phyloP scores from a whole-genome alignment of 306 rosid genomes.

The Coriaria nepalensis region DNA sequence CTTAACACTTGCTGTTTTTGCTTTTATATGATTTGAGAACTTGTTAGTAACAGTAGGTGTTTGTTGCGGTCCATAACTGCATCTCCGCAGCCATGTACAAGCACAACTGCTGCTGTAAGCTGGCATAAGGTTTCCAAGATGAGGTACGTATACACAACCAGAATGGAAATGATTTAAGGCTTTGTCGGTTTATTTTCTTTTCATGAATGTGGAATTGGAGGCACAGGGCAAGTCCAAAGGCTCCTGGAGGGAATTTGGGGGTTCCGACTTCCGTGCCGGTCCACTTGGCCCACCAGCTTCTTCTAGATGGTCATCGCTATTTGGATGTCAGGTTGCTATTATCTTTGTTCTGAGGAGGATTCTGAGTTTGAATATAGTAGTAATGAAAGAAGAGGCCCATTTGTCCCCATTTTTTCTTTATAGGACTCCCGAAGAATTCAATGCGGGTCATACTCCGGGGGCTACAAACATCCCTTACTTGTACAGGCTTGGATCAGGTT shows the following conservation, averaged over 20 bases:
- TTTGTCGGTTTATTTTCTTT: no score
- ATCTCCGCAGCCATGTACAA: no score
- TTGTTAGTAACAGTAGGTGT: no score
- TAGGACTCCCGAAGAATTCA: constrained; percentile 72
- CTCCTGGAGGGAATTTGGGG: constrained; percentile 36
- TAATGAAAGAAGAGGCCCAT: neutral
- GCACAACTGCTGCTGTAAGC: no score
- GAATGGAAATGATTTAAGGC: no score
- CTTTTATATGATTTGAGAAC: no score
- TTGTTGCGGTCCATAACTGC: no score
- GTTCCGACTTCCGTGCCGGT: constrained; percentile 80
- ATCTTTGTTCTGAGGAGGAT: no score
- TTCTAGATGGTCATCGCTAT: constrained; percentile 79
- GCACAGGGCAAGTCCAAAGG: constrained; percentile 27
- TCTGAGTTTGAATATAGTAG: neutral
- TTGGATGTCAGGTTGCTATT: constrained; percentile 79
- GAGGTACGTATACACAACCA: no score
- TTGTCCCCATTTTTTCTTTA: neutral
- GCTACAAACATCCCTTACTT: constrained; percentile 77
- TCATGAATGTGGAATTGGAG: no score
- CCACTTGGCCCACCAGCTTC: constrained; percentile 73
- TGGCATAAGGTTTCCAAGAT: no score
- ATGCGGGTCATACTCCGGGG: constrained; percentile 55
- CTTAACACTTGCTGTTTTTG: no score
- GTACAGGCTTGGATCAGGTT: constrained; percentile 74